Base-by-base conservation (phyloP, 768 basidiomycete genomes). In the Trametes gibbosa region DNA sequence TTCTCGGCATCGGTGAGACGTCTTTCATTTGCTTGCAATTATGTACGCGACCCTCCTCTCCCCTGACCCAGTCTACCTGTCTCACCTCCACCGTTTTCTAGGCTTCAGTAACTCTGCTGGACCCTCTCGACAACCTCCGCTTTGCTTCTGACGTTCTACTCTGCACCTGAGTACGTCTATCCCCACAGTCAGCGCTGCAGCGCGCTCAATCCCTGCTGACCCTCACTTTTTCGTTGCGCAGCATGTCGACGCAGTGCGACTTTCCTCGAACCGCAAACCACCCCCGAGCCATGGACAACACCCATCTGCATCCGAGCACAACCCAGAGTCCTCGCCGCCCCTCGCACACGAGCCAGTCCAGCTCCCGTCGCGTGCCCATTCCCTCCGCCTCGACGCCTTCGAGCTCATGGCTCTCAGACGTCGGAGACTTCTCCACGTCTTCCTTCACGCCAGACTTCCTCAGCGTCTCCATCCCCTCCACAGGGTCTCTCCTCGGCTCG, bases 241-340 rank as follows among this genome's bases (percentile, higher is more conserved):
- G 61, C 52, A 62, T 62, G 61, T 62, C 61, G 56, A 43, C 61
- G 9, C 55, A 58, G 56, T 62, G 57, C 61, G 61, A 58, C 55
- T 42, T 54, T 48, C 51, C 61, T 34, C 61, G 46, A 32, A 51
- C 61, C 46, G 52, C 61, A 21, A 50, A 49, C 50, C 43, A 50
- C 39, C 52, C 48, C 16, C 42, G 53, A 16, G 24, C 56, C 10
- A 53, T 62, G 55, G 61, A 58, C 41, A 23, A 27, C 27, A 37
- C 56, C 13, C 50, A 42, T 19, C 41, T 57, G 56, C 56, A 58
- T 24, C 54, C 54, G 56, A 25, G 50, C 46, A 53, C 40, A 47
- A 49, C 57, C 42, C 34, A 45, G 13, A 32, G 48, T 17, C 53
- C 61, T 40, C 42, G 48, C 19, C 56, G 23, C 41, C 23, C 56